Evolutionary conservation across 495 filamentous ascomycete species (phyloP).

Genomic region (Amphirosellinia nigrospora): DNA sequence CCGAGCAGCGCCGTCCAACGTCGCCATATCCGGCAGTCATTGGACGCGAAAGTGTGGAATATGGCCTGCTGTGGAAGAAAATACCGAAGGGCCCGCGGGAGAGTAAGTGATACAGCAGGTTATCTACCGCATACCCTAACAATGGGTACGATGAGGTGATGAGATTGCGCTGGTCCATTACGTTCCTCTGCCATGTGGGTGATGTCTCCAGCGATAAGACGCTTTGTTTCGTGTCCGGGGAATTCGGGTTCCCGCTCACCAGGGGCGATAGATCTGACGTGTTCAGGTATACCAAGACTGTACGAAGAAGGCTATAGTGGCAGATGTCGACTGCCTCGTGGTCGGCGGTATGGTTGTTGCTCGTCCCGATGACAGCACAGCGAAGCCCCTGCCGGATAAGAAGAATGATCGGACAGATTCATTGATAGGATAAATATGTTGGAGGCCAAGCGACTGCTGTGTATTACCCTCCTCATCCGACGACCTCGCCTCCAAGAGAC

Average conservation of each 20-base stretch:
- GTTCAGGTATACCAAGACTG: constrained; percentile 45
- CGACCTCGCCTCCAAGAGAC: constrained; percentile 42
- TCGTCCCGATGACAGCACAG: constrained; percentile 31
- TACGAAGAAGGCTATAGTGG: constrained; percentile 43
- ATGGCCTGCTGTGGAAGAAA: constrained; percentile 44
- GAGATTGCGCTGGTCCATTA: constrained; percentile 37
- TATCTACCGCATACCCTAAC: constrained; percentile 44
- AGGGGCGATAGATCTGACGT: constrained; percentile 45
- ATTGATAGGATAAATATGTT: constrained; percentile 42
- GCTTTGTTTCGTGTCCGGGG: not conserved
- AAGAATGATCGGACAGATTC: constrained; percentile 46
- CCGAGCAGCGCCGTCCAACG: constrained; percentile 46
- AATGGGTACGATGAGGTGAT: constrained; percentile 44
- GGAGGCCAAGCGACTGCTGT: constrained; percentile 42
- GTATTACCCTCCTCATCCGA: constrained; percentile 26
- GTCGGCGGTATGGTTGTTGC: constrained; percentile 22
- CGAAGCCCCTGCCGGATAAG: constrained; percentile 43
- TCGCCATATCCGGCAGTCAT: constrained; percentile 43
- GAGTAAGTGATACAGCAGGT: constrained; percentile 46
- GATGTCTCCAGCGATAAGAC: not conserved
- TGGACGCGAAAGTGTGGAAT: constrained; percentile 31
- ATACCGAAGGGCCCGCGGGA: constrained; percentile 41
- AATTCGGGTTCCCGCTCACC: constrained; percentile 26
- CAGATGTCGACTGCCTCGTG: constrained; percentile 38
- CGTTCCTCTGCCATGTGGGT: constrained; percentile 23